Conservation (phyloP, 345 rosid species). For the Syzygium jambos region DNA sequence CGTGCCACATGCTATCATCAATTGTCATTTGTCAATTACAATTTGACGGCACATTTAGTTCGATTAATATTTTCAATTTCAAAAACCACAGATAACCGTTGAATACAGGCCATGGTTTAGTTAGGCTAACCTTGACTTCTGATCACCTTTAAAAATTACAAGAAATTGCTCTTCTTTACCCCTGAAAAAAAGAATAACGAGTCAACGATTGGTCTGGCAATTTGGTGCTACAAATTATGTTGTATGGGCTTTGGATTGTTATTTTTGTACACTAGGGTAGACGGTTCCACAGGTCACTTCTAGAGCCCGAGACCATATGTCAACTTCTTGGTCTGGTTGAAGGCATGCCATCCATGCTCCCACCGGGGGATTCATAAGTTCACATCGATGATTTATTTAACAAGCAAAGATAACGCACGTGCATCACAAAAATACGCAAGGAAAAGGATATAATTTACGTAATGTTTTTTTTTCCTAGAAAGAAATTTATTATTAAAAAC, state of each 20-base stretch:
- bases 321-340: not conserved
- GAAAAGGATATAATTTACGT: not conserved
- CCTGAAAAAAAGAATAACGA: not conserved
- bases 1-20: no score
- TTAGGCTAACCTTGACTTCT: not conserved
- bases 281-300: not conserved
- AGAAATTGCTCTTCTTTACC: not conserved
- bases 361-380: not conserved
- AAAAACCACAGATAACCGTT: not conserved
- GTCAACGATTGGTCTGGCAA: not conserved
- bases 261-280: not conserved
- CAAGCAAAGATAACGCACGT: not conserved
- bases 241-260: not conserved
- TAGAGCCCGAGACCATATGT: not conserved
- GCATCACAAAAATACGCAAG: not conserved
- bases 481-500: not conserved
- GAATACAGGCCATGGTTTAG: not conserved
- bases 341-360: not conserved
- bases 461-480: not conserved
- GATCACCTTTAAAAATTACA: no score
- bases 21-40: no score
- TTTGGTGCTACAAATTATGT: not conserved
- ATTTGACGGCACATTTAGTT: no score
- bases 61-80: no score
- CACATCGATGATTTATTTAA: not conserved